Base-by-base conservation (phyloP, 164 flowering plant species). In the Houttuynia cordata region DNA sequence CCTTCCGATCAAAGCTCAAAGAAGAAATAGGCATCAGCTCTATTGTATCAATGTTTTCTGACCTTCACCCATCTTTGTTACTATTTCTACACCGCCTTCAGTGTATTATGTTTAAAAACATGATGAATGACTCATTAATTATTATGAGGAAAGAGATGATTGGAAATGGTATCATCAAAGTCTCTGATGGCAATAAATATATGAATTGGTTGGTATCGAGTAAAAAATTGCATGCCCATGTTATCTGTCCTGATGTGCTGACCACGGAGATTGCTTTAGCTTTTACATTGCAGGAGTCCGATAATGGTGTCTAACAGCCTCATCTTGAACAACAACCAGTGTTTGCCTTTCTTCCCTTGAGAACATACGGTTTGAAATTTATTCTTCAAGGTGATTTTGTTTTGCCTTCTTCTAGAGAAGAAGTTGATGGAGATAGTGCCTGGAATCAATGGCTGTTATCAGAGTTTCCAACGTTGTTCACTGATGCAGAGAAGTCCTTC, bases 401-500 rank as follows among this genome's bases (percentile, higher is more conserved):
- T 71, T 83, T 93, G 61, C 94, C 99, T 58, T 90, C 99, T 42
- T 93, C 99, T 34, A 77, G 99, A 68, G 99, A 93, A 77, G 99
- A 86, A 73, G 97, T 93, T 61, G 97, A 90, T 70, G 94, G 79
- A 49, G 75, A 86, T 73, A 88, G 91, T 67, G 83, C 90, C 19
- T 93, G 99, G 99, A 93, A 93, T 64, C 96, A 93, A 71, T 90
- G 97, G 97, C 72, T 93, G 58, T 68, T 93, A 68, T 86, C 96
- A 15, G 83, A 85, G 70, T 88, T 78, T 70, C 99, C 99, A 55
- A 74, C 61, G 60, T 78, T 93, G 69, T 90, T 93, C 79, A 80
- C 90, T 34, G 57, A 62, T 78, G 91, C 96, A 30, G 82, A 73
- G 73, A 83, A 61, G 58, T 79, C 87, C 24, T 90, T 93, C 59